A percentile compares a stretch with the other conserved stretches of the same genome.
phyloP scores from a whole-genome alignment of 2,329 filamentous ascomycete genomes.

The Diaporthe batatas region DNA sequence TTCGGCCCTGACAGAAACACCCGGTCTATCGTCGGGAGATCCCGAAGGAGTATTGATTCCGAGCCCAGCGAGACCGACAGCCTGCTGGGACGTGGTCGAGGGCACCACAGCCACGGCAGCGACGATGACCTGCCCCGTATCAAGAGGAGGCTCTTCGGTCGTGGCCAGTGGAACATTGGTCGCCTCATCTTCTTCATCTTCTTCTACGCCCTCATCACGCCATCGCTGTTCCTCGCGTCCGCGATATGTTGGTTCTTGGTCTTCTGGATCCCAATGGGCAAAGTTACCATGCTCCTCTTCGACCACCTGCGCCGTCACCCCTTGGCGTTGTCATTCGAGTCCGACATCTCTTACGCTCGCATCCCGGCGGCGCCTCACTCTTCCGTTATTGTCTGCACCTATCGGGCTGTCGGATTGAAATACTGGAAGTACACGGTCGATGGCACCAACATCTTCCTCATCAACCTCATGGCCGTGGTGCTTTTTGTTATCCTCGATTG shows the following conservation, averaged over 20 bases:
- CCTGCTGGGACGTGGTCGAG: conserved; percentile 76
- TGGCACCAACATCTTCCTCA: conserved; percentile 98
- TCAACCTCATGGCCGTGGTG: conserved; percentile 96
- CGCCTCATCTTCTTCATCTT: conserved; percentile 96
- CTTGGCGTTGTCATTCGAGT: conserved; percentile 92
- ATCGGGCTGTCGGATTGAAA: conserved; percentile 91
- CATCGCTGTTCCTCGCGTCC: conserved; percentile 86
- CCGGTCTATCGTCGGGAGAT: conserved; percentile 86
- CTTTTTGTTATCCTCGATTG: conserved; percentile 95
- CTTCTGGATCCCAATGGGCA: conserved; percentile 99
- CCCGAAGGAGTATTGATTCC: conserved; percentile 90
- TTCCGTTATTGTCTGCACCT: conserved; percentile 94
- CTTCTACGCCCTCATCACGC: conserved; percentile 94
- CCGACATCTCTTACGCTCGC: conserved; percentile 82
- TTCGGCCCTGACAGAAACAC: conserved; percentile 83
- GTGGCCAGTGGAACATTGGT: conserved; percentile 95
- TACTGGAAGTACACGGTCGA: conserved; percentile 99
- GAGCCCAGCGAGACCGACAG: conserved; percentile 88
- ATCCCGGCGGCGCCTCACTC: conserved; percentile 78
- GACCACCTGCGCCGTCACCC: conserved; percentile 94
- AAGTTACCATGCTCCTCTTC: conserved; percentile 89
- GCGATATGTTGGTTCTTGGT: conserved; percentile 95
- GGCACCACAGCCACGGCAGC: conserved; percentile 60
- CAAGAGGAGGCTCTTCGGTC: conserved; percentile 92
- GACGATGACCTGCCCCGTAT: conserved; percentile 57